Conservation (phyloP, 805 yeast genomes). For the Candida quercuum region DNA sequence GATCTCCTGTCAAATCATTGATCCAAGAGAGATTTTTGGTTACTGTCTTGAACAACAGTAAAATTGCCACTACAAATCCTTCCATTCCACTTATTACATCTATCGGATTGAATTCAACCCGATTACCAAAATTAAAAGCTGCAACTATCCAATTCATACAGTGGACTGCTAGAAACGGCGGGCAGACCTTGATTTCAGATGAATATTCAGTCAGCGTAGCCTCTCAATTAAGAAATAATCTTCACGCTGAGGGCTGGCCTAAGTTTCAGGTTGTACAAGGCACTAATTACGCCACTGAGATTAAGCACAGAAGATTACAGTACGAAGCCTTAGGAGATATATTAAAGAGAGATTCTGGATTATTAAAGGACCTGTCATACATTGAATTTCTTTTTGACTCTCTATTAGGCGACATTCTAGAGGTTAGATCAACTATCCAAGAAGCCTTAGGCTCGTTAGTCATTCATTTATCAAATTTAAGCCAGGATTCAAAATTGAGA, state of each 20-base stretch:
- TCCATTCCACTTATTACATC: slow-evolving; percentile 45
- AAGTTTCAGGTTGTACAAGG: slow-evolving; percentile 33
- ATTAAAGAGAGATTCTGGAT: slow-evolving; percentile 38
- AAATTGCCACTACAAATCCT: slow-evolving; percentile 38
- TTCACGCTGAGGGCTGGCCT: slow-evolving; percentile 61
- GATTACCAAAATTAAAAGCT: slow-evolving; percentile 46
- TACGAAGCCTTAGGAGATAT: slow-evolving; percentile 78
- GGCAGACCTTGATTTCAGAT: slow-evolving; percentile 4
- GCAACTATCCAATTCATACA: slow-evolving; percentile 58
- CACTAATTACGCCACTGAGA: slow-evolving; percentile 27
- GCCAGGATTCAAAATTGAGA: slow-evolving; percentile 31
- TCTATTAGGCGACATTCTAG: slow-evolving; percentile 55
- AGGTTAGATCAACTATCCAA: slow-evolving; percentile 62
- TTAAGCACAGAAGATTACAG: slow-evolving; percentile 52
- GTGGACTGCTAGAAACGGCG: slow-evolving; percentile 43
- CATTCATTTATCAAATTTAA: slow-evolving; percentile 37
- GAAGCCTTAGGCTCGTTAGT: slow-evolving; percentile 62
- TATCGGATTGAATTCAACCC: slow-evolving; percentile 51
- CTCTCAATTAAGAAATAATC: slow-evolving; percentile 43
- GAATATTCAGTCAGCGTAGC: slow-evolving; percentile 42
- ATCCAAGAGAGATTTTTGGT: slow-evolving; percentile 56
- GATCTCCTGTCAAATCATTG: slow-evolving; percentile 48
- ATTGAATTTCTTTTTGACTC: slow-evolving; percentile 69
- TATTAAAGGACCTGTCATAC: slow-evolving; percentile 42
- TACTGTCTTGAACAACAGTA: slow-evolving; percentile 44